Conservation (phyloP, 2,329 filamentous ascomycete genomes). For the Elsinoe batatas region DNA sequence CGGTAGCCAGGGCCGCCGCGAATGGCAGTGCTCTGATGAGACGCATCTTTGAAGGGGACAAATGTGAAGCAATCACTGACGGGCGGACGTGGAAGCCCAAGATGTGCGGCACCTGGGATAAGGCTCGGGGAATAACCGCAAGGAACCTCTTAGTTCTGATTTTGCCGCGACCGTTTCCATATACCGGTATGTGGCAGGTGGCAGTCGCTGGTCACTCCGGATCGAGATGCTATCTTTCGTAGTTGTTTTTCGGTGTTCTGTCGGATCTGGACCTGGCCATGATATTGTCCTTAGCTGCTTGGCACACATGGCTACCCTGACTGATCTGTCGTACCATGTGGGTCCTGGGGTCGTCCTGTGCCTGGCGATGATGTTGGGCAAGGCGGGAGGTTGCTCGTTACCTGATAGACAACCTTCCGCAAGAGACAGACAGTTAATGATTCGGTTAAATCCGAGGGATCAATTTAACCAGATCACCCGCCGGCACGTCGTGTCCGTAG, state of each 20-base stretch:
- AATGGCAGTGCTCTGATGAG: not conserved
- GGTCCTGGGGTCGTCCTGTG: too few relatives aligned
- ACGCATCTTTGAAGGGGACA: not conserved
- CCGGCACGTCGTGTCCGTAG: constrained; percentile 1
- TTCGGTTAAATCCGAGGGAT: not conserved
- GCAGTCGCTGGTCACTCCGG: not conserved
- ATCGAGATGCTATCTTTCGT: not conserved
- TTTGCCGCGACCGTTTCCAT: not conserved
- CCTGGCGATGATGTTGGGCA: not conserved
- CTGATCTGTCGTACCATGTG: not conserved
- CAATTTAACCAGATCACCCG: constrained; percentile 6
- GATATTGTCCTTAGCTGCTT: too few relatives aligned
- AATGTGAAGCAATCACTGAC: not conserved
- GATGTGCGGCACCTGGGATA: not conserved
- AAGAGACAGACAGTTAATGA: too few relatives aligned
- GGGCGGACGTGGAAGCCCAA: not conserved
- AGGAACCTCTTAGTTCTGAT: too few relatives aligned
- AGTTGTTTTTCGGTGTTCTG: not conserved
- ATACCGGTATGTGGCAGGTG: not conserved
- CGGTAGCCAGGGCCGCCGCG: not conserved
- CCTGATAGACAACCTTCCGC: too few relatives aligned
- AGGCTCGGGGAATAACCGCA: not conserved
- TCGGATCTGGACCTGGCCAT: too few relatives aligned
- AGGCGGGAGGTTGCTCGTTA: not conserved
- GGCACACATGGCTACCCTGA: not conserved